Conservation (phyloP, 1,139 yeast genomes). For the Yamadazyma conglobata region DNA sequence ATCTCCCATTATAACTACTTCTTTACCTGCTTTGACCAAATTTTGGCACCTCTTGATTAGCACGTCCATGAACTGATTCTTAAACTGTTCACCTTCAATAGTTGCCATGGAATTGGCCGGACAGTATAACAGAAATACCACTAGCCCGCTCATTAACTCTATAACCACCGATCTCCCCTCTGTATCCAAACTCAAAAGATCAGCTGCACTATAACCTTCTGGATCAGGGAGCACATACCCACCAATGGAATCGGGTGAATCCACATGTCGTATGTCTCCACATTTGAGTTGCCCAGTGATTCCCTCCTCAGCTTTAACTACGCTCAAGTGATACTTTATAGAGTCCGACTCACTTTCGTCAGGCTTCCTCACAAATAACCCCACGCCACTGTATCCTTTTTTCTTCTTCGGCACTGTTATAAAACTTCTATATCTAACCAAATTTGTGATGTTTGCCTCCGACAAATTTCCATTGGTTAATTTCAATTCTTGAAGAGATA, state of each 20-base stretch:
- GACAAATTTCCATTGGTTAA: slow-evolving; percentile 49
- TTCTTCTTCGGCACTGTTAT: slow-evolving; percentile 62
- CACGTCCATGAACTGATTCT: slow-evolving; percentile 54
- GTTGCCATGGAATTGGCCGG: slow-evolving; percentile 83
- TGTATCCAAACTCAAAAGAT: slow-evolving; percentile 52
- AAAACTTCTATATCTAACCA: slow-evolving; percentile 59
- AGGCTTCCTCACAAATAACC: slow-evolving; percentile 67
- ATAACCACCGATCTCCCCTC: slow-evolving; percentile 81
- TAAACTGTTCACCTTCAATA: slow-evolving; percentile 64
- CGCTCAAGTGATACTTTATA: slow-evolving; percentile 41
- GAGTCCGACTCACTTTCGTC: slow-evolving; percentile 31
- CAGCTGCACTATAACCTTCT: slow-evolving; percentile 24
- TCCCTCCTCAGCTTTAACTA: slow-evolving; percentile 84
- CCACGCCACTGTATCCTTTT: slow-evolving; percentile 92
- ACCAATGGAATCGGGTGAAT: slow-evolving; percentile 49
- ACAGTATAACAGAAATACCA: slow-evolving; percentile 77
- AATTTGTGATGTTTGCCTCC: slow-evolving; percentile 47
- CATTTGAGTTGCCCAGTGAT: slow-evolving; percentile 62
- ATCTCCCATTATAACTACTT: slow-evolving; percentile 83
- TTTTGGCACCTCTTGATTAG: slow-evolving; percentile 60
- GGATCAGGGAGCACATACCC: slow-evolving; percentile 53
- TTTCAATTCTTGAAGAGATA: slow-evolving; percentile 84
- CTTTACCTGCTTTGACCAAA: slow-evolving; percentile 52
- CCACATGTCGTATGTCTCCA: slow-evolving; percentile 21
- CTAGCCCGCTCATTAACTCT: slow-evolving; percentile 62